Conservation (phyloP, 495 filamentous ascomycete genomes). For the Parathielavia hyrcaniae region DNA sequence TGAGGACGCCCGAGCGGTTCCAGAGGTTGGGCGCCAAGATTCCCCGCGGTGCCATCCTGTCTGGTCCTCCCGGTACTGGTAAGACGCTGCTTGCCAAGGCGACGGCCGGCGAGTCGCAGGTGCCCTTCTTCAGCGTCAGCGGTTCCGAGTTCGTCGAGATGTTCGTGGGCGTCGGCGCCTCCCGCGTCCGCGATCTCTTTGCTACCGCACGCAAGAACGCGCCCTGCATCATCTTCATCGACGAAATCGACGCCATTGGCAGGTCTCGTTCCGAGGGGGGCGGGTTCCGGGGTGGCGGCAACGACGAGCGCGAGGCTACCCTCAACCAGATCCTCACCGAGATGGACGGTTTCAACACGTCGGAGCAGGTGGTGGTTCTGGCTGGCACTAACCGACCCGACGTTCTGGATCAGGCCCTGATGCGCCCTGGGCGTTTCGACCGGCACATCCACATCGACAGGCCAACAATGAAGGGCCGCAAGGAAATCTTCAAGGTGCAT, state of each 20-base stretch:
- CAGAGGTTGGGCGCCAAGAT: slow-evolving; percentile 95
- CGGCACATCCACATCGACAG: slow-evolving; percentile 88
- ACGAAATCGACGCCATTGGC: slow-evolving; percentile 98
- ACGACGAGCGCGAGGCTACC: slow-evolving; percentile 93
- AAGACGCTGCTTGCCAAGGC: slow-evolving; percentile 97
- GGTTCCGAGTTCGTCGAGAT: slow-evolving; percentile 99
- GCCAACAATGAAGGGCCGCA: slow-evolving; percentile 92
- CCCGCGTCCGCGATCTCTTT: slow-evolving; percentile 90
- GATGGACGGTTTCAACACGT: slow-evolving; percentile 99
- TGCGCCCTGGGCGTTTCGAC: slow-evolving; percentile 95
- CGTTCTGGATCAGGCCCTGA: slow-evolving; percentile 87
- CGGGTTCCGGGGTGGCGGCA: slow-evolving; percentile 71
- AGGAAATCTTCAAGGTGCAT: slow-evolving; percentile 94
- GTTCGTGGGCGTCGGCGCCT: slow-evolving; percentile 97
- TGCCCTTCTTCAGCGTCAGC: slow-evolving; percentile 96
- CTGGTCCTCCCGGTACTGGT: slow-evolving; percentile 94
- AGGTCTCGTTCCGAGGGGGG: slow-evolving; percentile 68
- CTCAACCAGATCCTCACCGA: slow-evolving; percentile 98
- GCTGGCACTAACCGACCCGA: slow-evolving; percentile 95
- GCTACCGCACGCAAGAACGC: slow-evolving; percentile 91
- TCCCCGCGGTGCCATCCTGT: slow-evolving; percentile 90
- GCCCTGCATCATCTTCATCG: slow-evolving; percentile 98
- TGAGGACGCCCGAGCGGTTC: slow-evolving; percentile 83
- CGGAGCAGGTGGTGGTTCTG: slow-evolving; percentile 95
- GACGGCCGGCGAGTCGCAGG: slow-evolving; percentile 92